Evolutionary conservation across 2,329 filamentous ascomycete genomes (phyloP).

Genomic region (Scytalidium lignicola): DNA sequence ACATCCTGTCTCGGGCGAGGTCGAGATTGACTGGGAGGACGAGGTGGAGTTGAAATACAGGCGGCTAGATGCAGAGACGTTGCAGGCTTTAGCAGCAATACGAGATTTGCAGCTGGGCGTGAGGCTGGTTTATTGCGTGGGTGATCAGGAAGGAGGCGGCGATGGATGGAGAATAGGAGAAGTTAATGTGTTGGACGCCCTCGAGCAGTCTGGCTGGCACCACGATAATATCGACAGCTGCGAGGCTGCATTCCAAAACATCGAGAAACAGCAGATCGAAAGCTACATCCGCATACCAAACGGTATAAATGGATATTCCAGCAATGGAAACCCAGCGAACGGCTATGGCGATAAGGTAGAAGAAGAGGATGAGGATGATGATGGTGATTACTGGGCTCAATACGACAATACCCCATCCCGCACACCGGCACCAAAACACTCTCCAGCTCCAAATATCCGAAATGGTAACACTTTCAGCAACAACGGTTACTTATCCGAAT

Average conservation of each 20-base stretch:
- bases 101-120: conserved; percentile 58
- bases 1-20: conserved; percentile 76
- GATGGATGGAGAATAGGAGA: conserved; percentile 71
- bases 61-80: conserved; percentile 69
- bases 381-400: conserved; percentile 75
- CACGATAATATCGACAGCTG: conserved; percentile 51
- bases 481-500: conserved; percentile 10
- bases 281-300: too few species aligned
- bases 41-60: conserved; percentile 60
- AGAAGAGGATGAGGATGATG: conserved; percentile 59
- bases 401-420: conserved; percentile 67
- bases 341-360: conserved; percentile 9
- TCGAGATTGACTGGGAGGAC: conserved; percentile 65
- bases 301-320: background rate
- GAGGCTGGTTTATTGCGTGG: conserved; percentile 64
- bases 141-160: conserved; percentile 47
- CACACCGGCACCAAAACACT: conserved; percentile 57
- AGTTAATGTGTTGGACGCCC: conserved; percentile 54
- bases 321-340: background rate
- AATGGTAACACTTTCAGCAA: conserved; percentile 12
- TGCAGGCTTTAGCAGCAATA: conserved; percentile 62
- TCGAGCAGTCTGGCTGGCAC: conserved; percentile 46
- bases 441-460: conserved; percentile 49
- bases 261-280: conserved; percentile 25
- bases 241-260: conserved; percentile 44